A percentile compares a stretch with the other conserved stretches of the same genome.
Evolutionary conservation across 1,139 yeast genomes (phyloP).

Genomic region (Magnusiomyces ingens): DNA sequence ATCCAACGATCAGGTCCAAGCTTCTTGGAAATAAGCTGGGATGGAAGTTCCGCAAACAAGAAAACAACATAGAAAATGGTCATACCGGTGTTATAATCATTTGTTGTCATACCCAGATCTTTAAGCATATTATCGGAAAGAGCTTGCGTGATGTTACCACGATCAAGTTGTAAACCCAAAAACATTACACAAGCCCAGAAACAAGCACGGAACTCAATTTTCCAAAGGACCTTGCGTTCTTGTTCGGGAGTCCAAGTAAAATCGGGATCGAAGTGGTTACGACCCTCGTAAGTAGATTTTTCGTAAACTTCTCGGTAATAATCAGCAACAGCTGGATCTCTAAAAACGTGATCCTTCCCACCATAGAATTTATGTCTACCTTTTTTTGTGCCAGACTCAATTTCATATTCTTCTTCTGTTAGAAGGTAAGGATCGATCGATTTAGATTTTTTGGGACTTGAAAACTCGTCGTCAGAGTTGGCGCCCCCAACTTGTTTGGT

Average conservation of each 20-base stretch:
- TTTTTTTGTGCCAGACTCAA: too few relatives aligned
- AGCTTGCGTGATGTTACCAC: slow-evolving; percentile 46
- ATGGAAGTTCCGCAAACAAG: slow-evolving; percentile 45
- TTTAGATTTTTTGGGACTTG: too few relatives aligned
- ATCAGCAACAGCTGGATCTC: slow-evolving; percentile 39
- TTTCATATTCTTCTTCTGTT: too few relatives aligned
- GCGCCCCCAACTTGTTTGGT: too few relatives aligned
- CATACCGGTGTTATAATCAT: slow-evolving; percentile 44
- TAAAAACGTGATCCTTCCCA: slow-evolving; percentile 18
- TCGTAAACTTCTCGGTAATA: slow-evolving; percentile 40
- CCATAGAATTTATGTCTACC: too few relatives aligned
- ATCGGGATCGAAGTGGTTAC: slow-evolving; percentile 41
- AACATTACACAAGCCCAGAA: slow-evolving; percentile 39
- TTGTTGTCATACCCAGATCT: slow-evolving; percentile 40
- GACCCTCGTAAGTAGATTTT: slow-evolving; percentile 41
- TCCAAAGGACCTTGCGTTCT: slow-evolving; percentile 38
- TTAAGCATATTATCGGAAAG: slow-evolving; percentile 42
- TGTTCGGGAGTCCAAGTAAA: slow-evolving; percentile 43
- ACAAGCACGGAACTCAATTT: slow-evolving; percentile 38
- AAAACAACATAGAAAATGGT: slow-evolving; percentile 42
- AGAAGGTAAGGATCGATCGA: too few relatives aligned
- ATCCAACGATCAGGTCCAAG: slow-evolving; percentile 49
- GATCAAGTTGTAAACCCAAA: slow-evolving; percentile 45
- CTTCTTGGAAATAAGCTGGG: slow-evolving; percentile 44
- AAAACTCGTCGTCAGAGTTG: too few relatives aligned